Base-by-base conservation (phyloP, 192 early-diverging fungal genomes). In the Umbelopsis sp. region DNA sequence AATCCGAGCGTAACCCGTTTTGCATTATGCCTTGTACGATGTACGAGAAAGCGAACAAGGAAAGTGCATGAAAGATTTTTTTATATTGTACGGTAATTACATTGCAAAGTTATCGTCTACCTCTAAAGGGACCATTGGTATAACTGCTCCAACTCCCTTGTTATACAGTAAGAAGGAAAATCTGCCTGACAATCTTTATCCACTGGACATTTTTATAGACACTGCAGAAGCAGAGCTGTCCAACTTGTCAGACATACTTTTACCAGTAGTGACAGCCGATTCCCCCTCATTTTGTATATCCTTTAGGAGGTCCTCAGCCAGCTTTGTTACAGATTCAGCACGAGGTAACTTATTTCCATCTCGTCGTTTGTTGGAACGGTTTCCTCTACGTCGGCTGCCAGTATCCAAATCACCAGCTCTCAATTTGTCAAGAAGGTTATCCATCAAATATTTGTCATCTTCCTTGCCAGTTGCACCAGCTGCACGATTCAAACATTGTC, bases 401-500 rank as follows among this genome's bases (percentile, higher is more conserved):
- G 85, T 80, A 53, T 90, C 90, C 43, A 91, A 62, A 62, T 92
- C 91, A 1, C 88, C 88, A 8, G 89, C 90, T 26, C 90, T 81
- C 32, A 94, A 81, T 31, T 85, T 87, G 70, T 94, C 90, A 24
- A 94, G 81, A 66, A 94, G 68, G 72, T 91, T 89, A 53, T 94
- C 92, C 78, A 94, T 91, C 38, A 91, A 85, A 43, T 91, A 88
- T 72, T 94, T 92, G 59, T 92, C 91, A 9, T 80, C 86, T 20
- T 84, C 82, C 24, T 68, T 68, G 50, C 80, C 83, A 29, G 77
- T 74, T 53, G 71, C 43, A 22, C 21, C 41, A 62, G 31, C 62
- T 66, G 31, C 34, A 11, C 8, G 38, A 0, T 41, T 41, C 38
- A 41, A 41, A 41, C 38, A 41, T 41, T 11, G 12, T 41, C 12